These are phyloP conservation scores for Trichoderma guizhouense DNA, from an alignment of 2,329 filamentous ascomycete species.

Conservation along the genomic window DNA sequence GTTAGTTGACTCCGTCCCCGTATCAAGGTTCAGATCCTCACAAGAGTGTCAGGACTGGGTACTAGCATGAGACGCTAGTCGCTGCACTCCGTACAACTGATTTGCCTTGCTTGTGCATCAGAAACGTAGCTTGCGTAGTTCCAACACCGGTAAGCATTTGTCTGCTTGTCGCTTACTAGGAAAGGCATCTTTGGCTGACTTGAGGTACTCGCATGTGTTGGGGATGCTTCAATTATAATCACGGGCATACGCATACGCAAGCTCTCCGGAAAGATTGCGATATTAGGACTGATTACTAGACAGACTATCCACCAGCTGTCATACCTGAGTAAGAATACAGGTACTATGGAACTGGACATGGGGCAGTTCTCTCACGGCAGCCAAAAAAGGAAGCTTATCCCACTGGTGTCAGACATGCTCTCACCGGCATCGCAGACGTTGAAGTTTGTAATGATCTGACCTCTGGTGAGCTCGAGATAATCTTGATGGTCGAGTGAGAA, in stretches of 20 bases:
- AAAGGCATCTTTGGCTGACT: neutral
- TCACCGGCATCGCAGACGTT: too few species aligned
- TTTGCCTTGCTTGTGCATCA: neutral
- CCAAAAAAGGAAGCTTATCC: neutral
- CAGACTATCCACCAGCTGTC: neutral
- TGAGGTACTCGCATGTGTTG: too few species aligned
- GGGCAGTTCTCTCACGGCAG: neutral
- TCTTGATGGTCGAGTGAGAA: too few species aligned
- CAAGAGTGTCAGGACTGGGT: neutral
- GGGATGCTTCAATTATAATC: neutral
- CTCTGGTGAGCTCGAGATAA: too few species aligned
- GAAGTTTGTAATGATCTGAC: too few species aligned
- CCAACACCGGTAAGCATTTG: neutral
- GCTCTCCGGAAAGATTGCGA: neutral
- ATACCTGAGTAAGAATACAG: neutral
- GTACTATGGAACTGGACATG: neutral
- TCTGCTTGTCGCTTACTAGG: neutral
- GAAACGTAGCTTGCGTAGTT: too few species aligned
- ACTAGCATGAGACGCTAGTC: neutral
- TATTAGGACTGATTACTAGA: neutral
- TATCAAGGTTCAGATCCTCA: neutral
- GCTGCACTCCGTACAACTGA: neutral
- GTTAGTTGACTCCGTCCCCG: neutral
- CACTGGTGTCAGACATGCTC: too few species aligned
- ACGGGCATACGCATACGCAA: neutral